A percentile compares a stretch with the other conserved stretches of the same genome.
Conservation (phyloP, 2,329 filamentous ascomycete genomes). For the Thelonectria discophora region DNA sequence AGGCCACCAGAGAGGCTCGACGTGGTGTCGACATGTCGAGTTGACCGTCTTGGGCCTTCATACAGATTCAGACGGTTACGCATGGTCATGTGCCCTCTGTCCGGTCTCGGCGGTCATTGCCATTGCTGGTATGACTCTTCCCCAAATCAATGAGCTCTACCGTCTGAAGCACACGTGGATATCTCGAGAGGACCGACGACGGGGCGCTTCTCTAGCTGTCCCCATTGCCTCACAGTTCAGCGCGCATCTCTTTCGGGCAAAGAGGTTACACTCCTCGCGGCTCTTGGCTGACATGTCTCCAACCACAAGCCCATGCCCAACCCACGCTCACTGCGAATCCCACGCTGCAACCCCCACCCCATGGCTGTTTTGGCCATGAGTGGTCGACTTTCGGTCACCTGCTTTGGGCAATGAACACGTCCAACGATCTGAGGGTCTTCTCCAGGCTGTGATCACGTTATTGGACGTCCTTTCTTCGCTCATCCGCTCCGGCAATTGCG, state of each 20-base stretch:
- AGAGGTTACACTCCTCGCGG: slow-evolving; percentile 17
- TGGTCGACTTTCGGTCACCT: slow-evolving; percentile 4
- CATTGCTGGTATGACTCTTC: slow-evolving; percentile 5
- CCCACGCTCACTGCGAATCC: slow-evolving; percentile 11
- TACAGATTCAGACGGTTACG: too few species aligned
- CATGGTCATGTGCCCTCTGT: slow-evolving; percentile 12
- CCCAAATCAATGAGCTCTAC: neutral
- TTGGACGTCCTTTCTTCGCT: slow-evolving; percentile 5
- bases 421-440: slow-evolving; percentile 5
- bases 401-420: slow-evolving; percentile 6
- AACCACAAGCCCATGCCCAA: slow-evolving; percentile 8
- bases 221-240: slow-evolving; percentile 11
- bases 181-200: slow-evolving; percentile 6
- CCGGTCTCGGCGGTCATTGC: slow-evolving; percentile 26
- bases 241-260: slow-evolving; percentile 14
- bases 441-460: neutral
- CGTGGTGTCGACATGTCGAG: slow-evolving; percentile 8
- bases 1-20: slow-evolving; percentile 1
- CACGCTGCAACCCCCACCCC: slow-evolving; percentile 12
- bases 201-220: neutral
- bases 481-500: slow-evolving; percentile 9
- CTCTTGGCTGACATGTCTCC: slow-evolving; percentile 1
- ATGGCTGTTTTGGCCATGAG: neutral
- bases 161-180: slow-evolving; percentile 9
- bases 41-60: neutral